phyloP scores from a whole-genome alignment of 768 basidiomycete species.

The Phylloporus arenicola region DNA sequence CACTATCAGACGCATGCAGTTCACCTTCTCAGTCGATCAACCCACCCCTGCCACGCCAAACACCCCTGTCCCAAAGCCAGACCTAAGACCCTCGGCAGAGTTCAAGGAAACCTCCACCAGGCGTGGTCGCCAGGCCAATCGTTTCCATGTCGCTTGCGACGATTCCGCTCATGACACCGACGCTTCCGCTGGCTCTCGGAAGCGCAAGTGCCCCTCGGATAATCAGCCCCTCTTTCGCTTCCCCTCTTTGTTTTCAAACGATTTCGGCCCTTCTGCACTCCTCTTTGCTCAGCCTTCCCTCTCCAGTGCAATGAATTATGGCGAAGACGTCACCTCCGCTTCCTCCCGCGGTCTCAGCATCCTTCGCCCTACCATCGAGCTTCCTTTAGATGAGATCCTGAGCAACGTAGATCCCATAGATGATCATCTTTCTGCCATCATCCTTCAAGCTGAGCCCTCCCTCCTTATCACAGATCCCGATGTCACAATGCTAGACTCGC shows the following conservation, averaged over 20 bases:
- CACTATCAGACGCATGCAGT: conserved; percentile 84
- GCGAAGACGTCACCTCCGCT: conserved; percentile 58
- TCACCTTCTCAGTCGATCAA: conserved; percentile 81
- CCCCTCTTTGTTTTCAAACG: conserved; percentile 65
- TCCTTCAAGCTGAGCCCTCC: conserved; percentile 6
- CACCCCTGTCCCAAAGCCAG: conserved; percentile 52
- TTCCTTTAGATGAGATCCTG: conserved; percentile 80
- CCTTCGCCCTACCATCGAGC: conserved; percentile 74
- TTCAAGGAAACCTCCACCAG: conserved; percentile 47
- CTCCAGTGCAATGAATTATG: conserved; percentile 67
- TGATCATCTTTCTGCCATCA: conserved; percentile 5
- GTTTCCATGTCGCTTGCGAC: conserved; percentile 32
- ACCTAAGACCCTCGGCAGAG: conserved; percentile 59
- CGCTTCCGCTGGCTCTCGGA: conserved; percentile 20
- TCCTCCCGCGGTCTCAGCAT: conserved; percentile 55
- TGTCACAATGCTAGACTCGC: conserved; percentile 26
- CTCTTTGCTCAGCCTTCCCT: conserved; percentile 64
- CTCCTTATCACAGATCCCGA: conserved; percentile 14
- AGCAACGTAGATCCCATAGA: conserved; percentile 25
- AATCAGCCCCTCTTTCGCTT: conserved; percentile 51
- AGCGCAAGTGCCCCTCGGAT: conserved; percentile 22
- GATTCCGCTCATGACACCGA: conserved; percentile 21
- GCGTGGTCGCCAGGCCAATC: conserved; percentile 37
- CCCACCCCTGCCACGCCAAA: conserved; percentile 45
- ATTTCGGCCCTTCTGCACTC: conserved; percentile 75